phyloP scores from a whole-genome alignment of 2,329 filamentous ascomycete species.

The Penicillium sp. region DNA sequence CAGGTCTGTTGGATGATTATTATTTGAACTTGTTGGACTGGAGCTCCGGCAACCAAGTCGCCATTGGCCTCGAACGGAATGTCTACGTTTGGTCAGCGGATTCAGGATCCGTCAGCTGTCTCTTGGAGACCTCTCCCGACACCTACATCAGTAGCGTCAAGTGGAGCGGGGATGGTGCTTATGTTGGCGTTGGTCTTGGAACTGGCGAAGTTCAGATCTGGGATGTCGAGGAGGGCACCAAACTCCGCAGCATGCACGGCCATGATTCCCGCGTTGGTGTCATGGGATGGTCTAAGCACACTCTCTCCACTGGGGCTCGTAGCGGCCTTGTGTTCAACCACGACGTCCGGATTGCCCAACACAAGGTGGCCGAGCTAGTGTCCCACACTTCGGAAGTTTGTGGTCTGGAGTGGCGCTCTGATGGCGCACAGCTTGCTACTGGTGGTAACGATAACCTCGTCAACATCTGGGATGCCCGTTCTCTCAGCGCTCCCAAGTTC shows the following conservation, averaged over 20 bases:
- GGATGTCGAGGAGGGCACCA: slow-evolving; percentile 91
- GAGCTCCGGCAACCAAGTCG: slow-evolving; percentile 96
- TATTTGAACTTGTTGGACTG: slow-evolving; percentile 98
- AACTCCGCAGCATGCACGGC: slow-evolving; percentile 97
- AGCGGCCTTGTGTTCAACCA: slow-evolving; percentile 97
- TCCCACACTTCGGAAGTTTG: slow-evolving; percentile 98
- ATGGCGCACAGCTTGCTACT: slow-evolving; percentile 93
- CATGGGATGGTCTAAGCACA: slow-evolving; percentile 99
- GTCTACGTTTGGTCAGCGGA: slow-evolving; percentile 99
- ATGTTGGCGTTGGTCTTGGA: slow-evolving; percentile 90
- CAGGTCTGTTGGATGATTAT: slow-evolving; percentile 95
- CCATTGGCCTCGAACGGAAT: slow-evolving; percentile 91
- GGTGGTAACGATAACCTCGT: slow-evolving; percentile 99
- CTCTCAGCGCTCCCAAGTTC: slow-evolving; percentile 90
- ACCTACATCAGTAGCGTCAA: slow-evolving; percentile 98
- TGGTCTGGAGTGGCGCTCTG: slow-evolving; percentile 93
- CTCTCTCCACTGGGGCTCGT: slow-evolving; percentile 88
- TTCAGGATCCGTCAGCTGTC: slow-evolving; percentile 77
- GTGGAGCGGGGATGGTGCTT: slow-evolving; percentile 95
- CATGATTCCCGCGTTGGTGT: slow-evolving; percentile 95
- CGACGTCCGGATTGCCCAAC: slow-evolving; percentile 92
- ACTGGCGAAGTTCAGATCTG: slow-evolving; percentile 98
- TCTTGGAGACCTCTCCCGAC: slow-evolving; percentile 80
- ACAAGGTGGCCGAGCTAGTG: slow-evolving; percentile 95
- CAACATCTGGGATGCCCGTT: slow-evolving; percentile 97